phyloP scores from a whole-genome alignment of 495 filamentous ascomycete genomes.

The Parathielavia appendiculata region DNA sequence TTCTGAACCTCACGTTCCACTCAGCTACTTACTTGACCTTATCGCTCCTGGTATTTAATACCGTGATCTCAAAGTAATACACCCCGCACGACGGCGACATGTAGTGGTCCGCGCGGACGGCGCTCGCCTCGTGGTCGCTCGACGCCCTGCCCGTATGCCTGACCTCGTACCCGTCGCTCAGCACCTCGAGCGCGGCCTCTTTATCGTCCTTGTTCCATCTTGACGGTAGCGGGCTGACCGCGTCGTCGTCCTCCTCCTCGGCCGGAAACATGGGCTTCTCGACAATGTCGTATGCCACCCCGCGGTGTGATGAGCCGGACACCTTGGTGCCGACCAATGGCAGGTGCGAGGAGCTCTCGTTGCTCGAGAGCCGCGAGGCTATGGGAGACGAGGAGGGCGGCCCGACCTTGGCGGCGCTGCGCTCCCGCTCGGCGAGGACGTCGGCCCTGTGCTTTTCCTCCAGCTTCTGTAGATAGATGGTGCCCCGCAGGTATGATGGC shows the following conservation, averaged over 20 bases:
- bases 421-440: constrained; percentile 35
- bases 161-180: constrained; percentile 70
- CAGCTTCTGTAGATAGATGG: constrained; percentile 70
- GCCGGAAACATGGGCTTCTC: constrained; percentile 48
- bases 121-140: constrained; percentile 71
- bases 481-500: constrained; percentile 74
- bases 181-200: constrained; percentile 64
- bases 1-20: background rate
- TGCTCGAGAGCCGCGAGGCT: constrained; percentile 49
- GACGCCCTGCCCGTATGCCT: constrained; percentile 52
- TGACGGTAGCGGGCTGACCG: constrained; percentile 64
- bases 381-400: background rate
- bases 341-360: constrained; percentile 47
- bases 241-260: constrained; percentile 49
- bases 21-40: constrained; percentile 60
- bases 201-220: constrained; percentile 80
- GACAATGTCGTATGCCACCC: constrained; percentile 79
- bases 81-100: constrained; percentile 93
- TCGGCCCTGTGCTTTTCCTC: constrained; percentile 63
- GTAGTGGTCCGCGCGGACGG: constrained; percentile 77
- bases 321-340: constrained; percentile 45
- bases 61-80: constrained; percentile 94
- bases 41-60: constrained; percentile 76
- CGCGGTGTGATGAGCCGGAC: constrained; percentile 57
- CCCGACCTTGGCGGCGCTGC: background rate